Base-by-base conservation (phyloP, 2,329 filamentous ascomycete genomes). In the Verticillium alfalfae region DNA sequence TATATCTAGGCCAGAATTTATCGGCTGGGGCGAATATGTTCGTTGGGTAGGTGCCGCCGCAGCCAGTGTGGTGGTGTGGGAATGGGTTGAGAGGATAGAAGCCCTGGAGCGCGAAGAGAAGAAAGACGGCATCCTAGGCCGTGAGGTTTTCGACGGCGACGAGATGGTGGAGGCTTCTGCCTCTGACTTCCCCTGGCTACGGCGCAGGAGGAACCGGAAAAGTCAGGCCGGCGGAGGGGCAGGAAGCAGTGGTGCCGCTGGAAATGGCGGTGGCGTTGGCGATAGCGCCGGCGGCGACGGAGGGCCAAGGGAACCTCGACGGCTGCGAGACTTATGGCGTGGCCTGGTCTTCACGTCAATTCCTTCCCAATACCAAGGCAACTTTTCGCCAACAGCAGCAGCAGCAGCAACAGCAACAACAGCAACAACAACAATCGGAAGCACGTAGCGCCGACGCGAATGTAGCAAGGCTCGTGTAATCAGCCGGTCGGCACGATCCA, bases 81-180 rank as follows among this genome's bases (percentile, higher is more conserved):
- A 97, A 75, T 97, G 93, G 93, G 93, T 97, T 3, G 93, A 97
- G 75, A 85, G 93, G 34, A 97, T 97, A 57, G 93, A 97, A 73
- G 92, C 93, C 0, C 76, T 97, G 64, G 93, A 97, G 77, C 86
- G 93, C 67, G 93, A 97, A 73, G 93, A 97, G 73, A 92, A 93
- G 75, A 96, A 96, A 75, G 93, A 96, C 68, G 93, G 93, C 0
- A 96, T 97, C 61, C 78, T 97, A 1, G 93, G 93, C 3, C 83
- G 93, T 65, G 93, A 97, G 71, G 88, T 97, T 0, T 97, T 96
- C 70, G 93, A 97, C 67, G 93, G 93, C 3, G 93, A 97, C 69
- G 93, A 97, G 71, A 96, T 95, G 88, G 81, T 96, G 41, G 91
- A 94, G 58, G 76, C 81, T 16, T 80, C 82, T 41, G 77, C 81